Evolutionary conservation across 257 asterid species (phyloP), one percentile per base, ranked within the genome.

Genomic region (Scutellaria barbata): DNA sequence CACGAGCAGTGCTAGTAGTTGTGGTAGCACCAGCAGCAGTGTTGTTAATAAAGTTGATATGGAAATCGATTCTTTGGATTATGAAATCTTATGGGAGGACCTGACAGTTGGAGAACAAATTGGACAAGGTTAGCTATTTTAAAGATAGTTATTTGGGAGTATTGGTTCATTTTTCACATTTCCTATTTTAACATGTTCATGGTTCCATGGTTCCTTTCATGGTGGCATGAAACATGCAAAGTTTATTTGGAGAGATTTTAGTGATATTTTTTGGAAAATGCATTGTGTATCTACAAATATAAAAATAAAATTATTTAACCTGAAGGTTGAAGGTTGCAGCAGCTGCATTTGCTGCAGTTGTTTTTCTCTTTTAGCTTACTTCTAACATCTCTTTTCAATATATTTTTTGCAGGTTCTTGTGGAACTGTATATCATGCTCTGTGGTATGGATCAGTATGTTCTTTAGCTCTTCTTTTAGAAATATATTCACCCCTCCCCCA

Each of bases 391-490:
- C 58, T 9, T 62, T 53, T 39, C 56, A 66, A 78, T 46, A 45
- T 66, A 10, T 53, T 55, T 55, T 81, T 14, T 81, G 86, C 92
- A 94, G 99, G 99, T 77, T 91, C 96, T 45, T 91, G 99, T 82
- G 99, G 99, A 76, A 85, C 96, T 68, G 99, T 94, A 42, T 91
- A 89, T 74, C 97, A 89, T 82, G 99, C 92, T 78, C 83, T 94
- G 87, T 91, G 95, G 97, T 88, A 83, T 79, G 99, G 95, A 94
- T 91, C 99, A 54, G 99, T 94, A 89, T 68, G 99, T 89, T 81
- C 84, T 81, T 75, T 60, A 40, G 35, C 92, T 81, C 87, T 79
- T 74, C 83, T 73, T 80, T 83, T 68, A 57, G 72, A 71, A 10
- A 50, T 50, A 42, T 58, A 45, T 22, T 22, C 45, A 55, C 45